Evolutionary conservation across 2,329 filamentous ascomycete genomes (phyloP).

Genomic region (Ophiocordyceps polyrhachis-furcata): DNA sequence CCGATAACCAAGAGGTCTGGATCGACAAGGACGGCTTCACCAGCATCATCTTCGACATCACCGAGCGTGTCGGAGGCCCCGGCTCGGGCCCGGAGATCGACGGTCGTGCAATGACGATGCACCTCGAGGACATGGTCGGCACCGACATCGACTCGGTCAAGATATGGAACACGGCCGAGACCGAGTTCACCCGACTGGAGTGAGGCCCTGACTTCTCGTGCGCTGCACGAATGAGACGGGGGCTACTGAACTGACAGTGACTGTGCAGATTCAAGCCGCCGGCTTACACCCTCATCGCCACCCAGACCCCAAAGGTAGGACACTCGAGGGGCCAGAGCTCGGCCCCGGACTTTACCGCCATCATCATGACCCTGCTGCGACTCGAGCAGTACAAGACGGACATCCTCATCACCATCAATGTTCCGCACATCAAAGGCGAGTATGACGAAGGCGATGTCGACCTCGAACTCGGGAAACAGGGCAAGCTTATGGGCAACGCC

Average conservation of each 20-base stretch:
- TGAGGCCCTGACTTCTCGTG: conserved; percentile 13
- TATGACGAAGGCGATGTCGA: conserved; percentile 58
- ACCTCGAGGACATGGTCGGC: conserved; percentile 51
- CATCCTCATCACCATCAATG: conserved; percentile 70
- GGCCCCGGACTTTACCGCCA: conserved; percentile 47
- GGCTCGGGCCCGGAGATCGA: conserved; percentile 40
- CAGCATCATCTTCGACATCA: conserved; percentile 78
- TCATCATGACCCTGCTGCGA: conserved; percentile 60
- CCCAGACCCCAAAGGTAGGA: conserved; percentile 28
- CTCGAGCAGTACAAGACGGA: conserved; percentile 62
- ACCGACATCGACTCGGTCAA: conserved; percentile 43
- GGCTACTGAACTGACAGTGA: not conserved
- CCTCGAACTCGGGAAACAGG: conserved; percentile 43
- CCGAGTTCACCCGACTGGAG: conserved; percentile 36
- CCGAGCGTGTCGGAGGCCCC: conserved; percentile 51
- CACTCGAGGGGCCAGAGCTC: conserved; percentile 16
- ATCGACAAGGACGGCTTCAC: conserved; percentile 71
- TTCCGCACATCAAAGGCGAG: conserved; percentile 61
- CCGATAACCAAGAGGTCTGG: conserved; percentile 83
- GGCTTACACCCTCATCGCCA: conserved; percentile 52
- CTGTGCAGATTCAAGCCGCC: conserved; percentile 25
- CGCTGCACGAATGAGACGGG: no score
- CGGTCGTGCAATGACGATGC: conserved; percentile 49
- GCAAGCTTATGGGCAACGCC: conserved; percentile 47
- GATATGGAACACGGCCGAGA: conserved; percentile 47